Percentiles rank a stretch among this genome's conserved stretches.
Evolutionary conservation across 2,329 filamentous ascomycete species (phyloP).

Genomic region (Xylaria hypoxylon): DNA sequence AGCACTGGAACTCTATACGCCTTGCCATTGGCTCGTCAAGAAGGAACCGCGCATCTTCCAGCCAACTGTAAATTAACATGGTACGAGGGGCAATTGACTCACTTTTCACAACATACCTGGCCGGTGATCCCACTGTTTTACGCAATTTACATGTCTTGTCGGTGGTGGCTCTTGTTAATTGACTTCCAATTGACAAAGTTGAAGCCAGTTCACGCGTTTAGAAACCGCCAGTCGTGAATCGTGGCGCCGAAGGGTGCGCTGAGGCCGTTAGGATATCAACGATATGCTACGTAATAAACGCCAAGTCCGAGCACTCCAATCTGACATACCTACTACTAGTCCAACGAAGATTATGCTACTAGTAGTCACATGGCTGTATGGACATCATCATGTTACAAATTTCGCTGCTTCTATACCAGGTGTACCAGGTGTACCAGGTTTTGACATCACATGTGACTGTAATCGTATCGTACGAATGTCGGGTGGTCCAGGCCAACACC

Average conservation of each 20-base stretch:
- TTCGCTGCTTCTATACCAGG: conserved; percentile 6
- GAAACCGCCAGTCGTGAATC: not conserved
- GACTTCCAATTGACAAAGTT: not conserved
- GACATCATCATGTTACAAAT: not conserved
- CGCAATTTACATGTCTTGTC: not conserved
- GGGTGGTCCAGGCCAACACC: conserved; percentile 7
- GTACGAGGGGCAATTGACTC: conserved; percentile 2
- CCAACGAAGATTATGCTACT: not conserved
- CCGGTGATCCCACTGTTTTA: not conserved
- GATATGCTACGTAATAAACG: not conserved
- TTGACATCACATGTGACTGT: conserved; percentile 22
- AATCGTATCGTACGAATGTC: conserved; percentile 21
- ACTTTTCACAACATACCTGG: conserved; percentile 1
- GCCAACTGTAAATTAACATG: conserved; percentile 11
- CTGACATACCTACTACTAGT: conserved; percentile 13
- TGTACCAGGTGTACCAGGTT: conserved; percentile 9
- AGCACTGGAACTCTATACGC: not conserved
- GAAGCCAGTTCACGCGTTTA: not conserved
- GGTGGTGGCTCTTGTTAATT: not conserved
- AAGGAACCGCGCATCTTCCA: not conserved
- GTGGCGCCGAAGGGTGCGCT: not conserved
- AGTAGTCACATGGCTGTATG: conserved; percentile 9
- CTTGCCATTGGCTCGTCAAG: not conserved
- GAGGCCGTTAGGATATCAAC: not conserved
- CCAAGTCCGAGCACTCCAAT: not conserved